Evolutionary conservation across 371 early-diverging fungal genomes (phyloP).

Genomic region (Coemansia sp.): DNA sequence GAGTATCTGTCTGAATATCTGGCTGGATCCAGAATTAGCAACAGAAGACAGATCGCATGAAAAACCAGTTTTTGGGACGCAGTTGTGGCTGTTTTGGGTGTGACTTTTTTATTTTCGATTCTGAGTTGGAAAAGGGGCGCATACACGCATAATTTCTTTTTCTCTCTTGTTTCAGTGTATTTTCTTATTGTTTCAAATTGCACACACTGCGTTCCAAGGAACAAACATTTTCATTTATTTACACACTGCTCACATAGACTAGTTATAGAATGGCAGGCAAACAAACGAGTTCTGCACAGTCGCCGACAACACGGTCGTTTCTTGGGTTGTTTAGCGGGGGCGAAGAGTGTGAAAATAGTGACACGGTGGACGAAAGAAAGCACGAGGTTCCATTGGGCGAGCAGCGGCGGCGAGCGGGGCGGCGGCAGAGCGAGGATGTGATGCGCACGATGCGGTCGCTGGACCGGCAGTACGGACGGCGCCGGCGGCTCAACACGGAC

Average conservation of each 20-base stretch:
- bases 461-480: constrained; percentile 44
- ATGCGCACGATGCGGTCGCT: constrained; percentile 47
- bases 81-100: too few relatives aligned
- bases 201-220: background rate
- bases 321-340: constrained; percentile 22
- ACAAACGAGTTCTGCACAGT: background rate
- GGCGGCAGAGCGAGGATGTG: constrained; percentile 43
- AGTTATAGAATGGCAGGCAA: background rate
- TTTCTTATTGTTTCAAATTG: background rate
- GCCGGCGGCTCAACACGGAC: constrained; percentile 42
- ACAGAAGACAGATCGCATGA: too few relatives aligned
- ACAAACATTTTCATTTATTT: too few relatives aligned
- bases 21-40: too few relatives aligned
- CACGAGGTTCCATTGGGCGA: background rate
- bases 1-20: too few relatives aligned
- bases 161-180: too few relatives aligned
- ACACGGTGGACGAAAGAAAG: background rate
- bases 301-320: constrained; percentile 23
- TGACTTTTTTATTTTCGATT: background rate
- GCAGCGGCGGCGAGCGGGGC: constrained; percentile 20
- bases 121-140: too few relatives aligned
- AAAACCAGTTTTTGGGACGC: too few relatives aligned
- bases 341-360: background rate
- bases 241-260: too few relatives aligned
- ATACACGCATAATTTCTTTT: too few relatives aligned